Base-by-base conservation (phyloP, 2,329 filamentous ascomycete species). In the Trichothecium roseum region DNA sequence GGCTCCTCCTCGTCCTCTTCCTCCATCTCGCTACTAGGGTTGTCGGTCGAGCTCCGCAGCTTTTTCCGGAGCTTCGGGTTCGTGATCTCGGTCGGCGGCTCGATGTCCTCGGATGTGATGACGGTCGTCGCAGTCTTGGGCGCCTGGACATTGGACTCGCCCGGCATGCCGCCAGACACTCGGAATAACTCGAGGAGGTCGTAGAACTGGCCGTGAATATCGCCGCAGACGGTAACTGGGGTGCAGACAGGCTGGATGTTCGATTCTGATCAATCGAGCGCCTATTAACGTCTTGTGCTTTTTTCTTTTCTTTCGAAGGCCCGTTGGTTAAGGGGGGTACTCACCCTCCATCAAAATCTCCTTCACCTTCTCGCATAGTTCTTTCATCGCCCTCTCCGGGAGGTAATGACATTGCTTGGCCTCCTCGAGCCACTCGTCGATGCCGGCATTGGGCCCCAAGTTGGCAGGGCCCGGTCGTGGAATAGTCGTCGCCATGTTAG, bases 151-250 rank as follows among this genome's bases (percentile, higher is more conserved):
- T 79, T 73, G 28, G 75, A 73, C 49, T 94, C 84, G 50, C 86
- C 86, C 9, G 91, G 91, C 84, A 96, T 95, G 45, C 91, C 91
- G 41, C 91, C 91, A 32, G 89, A 87, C 28, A 98, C 89, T 36
- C 88, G 82, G 63, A 98, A 98, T 34, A 98, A 78, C 66, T 98
- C 91, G 42, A 96, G 77, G 8, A 98, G 71, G 59, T 98, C 91
- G 63, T 98, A 96, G 60, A 96, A 96, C 63, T 98, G 91, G 49
- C 91, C 91, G 62, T 98, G 91, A 43, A 98, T 96, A 56, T 98
- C 91, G 54, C 91, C 91, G 54, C 91, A 96, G 43, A 98, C 83
- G 5, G 91, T 98, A 43, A 98, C 91, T 6, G 91, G 91, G 0
- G 91, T 94, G 36, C 83, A 78, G 15, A 98, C 89, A n/a, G 91